These are phyloP conservation scores for Pseudopediastrum boryanum DNA, from an alignment of 139 green algal genomes.

Conservation along the genomic window DNA sequence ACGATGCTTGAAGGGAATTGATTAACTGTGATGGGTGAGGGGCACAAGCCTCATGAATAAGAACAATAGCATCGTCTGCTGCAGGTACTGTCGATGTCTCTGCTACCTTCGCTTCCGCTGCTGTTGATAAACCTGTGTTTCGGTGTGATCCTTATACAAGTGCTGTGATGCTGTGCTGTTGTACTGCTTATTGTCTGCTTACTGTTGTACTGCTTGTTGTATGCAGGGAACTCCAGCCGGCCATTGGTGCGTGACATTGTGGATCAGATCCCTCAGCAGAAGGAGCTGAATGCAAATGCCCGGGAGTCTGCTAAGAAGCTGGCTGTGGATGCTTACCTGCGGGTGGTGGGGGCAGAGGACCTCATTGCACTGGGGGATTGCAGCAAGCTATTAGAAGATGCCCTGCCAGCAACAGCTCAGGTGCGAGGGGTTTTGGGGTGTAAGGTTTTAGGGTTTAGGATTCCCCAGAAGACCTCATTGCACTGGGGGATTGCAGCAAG, in stretches of 20 bases:
- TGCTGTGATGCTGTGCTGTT: not conserved
- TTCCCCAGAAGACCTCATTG: slow-evolving; percentile 69
- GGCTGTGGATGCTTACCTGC: slow-evolving; percentile 68
- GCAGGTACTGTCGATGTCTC: not conserved
- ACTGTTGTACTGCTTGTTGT: slow-evolving; percentile 43
- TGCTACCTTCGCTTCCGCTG: not conserved
- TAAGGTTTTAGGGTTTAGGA: too few species aligned
- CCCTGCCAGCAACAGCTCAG: slow-evolving; percentile 69
- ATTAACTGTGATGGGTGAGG: too few species aligned
- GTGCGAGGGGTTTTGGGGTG: slow-evolving; percentile 45
- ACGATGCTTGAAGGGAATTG: too few species aligned
- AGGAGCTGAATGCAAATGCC: slow-evolving; percentile 20
- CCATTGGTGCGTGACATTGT: slow-evolving; percentile 43
- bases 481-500: slow-evolving; percentile 62
- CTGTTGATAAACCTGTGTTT: too few species aligned
- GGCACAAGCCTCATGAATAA: too few species aligned
- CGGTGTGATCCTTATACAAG: too few species aligned
- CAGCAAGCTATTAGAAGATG: slow-evolving; percentile 43
- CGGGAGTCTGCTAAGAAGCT: slow-evolving; percentile 51
- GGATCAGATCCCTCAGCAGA: not conserved
- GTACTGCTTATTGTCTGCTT: not conserved
- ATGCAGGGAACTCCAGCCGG: slow-evolving; percentile 50
- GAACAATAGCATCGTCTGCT: not conserved
- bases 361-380: slow-evolving; percentile 69
- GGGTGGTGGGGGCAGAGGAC: slow-evolving; percentile 65